Evolutionary conservation across 805 yeast genomes (phyloP), one percentile per base, ranked within the genome.

Genomic region (Saccharomycodes ludwigii): DNA sequence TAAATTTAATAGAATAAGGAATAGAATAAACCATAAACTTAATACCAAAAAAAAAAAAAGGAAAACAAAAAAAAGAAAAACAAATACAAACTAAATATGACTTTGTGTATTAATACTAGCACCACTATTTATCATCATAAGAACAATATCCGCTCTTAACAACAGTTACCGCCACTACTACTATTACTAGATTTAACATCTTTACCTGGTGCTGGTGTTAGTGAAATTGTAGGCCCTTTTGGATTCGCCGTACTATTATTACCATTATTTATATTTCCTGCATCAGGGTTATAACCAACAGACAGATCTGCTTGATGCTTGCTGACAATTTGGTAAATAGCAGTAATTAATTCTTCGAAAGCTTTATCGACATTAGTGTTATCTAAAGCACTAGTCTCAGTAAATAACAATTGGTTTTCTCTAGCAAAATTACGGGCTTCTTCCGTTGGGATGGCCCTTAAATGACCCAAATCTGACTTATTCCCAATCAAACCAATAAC

Each of bases 361-460:
- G 96, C 86, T 43, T 75, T 67, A 54, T 91, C 97, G 36, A 91
- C 98, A 56, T 91, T 91, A 50, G 88, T 93, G 27, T 94, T 78
- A 45, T 83, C 83, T 40, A 91, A 68, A 18, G 97, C 98, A 39
- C 93, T 78, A 11, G 97, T 93, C 65, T 91, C 98, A 28, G 95
- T 88, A 55, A 91, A 91, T 48, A 91, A 65, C 47, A 91, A 67
- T 55, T 73, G 82, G 63, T 91, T 86, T 59, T 91, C 96, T 38
- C 81, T 73, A 24, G 95, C 95, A 61, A 86, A 86, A 50, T 78
- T 81, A 59, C 77, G 80, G 37, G 97, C 98, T 60, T 91, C 98
- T 37, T 91, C 97, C 20, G 96, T 86, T 38, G 97, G 95, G 14
- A 91, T 95, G 0, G 95, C 95, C 50, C 98, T 74, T 51, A 85